Base-by-base conservation (phyloP, 495 filamentous ascomycete genomes). In the Daldinia grandis region DNA sequence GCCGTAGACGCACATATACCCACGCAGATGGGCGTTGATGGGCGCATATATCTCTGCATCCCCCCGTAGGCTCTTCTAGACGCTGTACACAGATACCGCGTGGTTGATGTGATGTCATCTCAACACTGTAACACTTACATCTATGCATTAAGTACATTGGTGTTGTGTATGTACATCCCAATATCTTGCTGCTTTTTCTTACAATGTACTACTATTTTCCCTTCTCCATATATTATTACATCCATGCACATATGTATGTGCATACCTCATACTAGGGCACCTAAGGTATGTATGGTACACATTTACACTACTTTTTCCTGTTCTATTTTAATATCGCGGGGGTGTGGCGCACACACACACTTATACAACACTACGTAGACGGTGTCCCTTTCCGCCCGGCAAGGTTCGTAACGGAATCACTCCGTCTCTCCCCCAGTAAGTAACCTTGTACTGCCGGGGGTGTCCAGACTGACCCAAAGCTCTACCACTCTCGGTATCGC, bases 71-170 rank as follows among this genome's bases (percentile, higher is more conserved):
- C 56, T 49, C 56, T 49, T 49, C 54, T 64, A 35, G n/a, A 58
- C 15, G 30, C 19, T 12, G 21, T 12, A 47, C n/a, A n/a, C n/a
- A n/a, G n/a, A n/a, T n/a, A n/a, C n/a, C n/a, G n/a, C n/a, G n/a
- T n/a, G n/a, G 53, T 54, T 60, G 19, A 28, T 50, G 38, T 60
- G 28, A 65, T 70, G 62, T 70, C 49, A 50, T 70, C 57, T 56
- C 58, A 12, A 35, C 50, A 70, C 56, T 69, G 54, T 69, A 50
- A 54, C 67, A 60, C 54, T n/a, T n/a, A n/a, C n/a, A n/a, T n/a
- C n/a, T n/a, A n/a, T n/a, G n/a, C n/a, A n/a, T n/a, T n/a, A n/a
- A n/a, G 35, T n/a, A 28, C 49, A 30, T 53, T 30, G 24, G 25
- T 28, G 21, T 56, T 51, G 12, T 30, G 9, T n/a, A n/a, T 38